Base-by-base conservation (phyloP, 352 stramenopile genomes). In the Blastocystis hominis region DNA sequence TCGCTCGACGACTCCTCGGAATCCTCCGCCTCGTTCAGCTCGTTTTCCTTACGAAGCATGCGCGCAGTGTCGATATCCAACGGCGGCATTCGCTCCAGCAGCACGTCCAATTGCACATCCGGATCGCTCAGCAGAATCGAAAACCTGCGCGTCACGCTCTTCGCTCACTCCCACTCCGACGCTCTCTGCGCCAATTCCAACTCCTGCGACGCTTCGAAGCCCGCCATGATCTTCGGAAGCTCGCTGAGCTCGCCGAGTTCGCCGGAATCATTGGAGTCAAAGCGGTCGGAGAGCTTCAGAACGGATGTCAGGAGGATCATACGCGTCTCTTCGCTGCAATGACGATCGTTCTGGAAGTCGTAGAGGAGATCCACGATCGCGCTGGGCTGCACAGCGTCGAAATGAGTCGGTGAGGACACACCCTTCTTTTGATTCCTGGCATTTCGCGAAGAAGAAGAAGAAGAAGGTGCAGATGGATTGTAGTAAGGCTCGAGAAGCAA, bases 151-250 rank as follows among this genome's bases (percentile, higher is more conserved):
- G 46, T 70, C 24, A 20, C 3, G 46, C 1, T 38, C 62, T 10
- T 38, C 10, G 15, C 10, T 46, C 13, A 70, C 62, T 6, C 10
- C 2, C 2, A 70, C 91, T 99, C 96, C 54, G 92, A 97, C 13
- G 95, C 93, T 42, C 96, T 93, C 64, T 98, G 93, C 91, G 98
- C 95, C 38, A 98, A 91, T 88, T 99, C 96, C 6, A 98, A 90
- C 40, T 95, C 93, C 88, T 97, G 94, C 54, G 94, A 93, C 47
- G 91, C n/a, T n/a, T n/a, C n/a, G n/a, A n/a, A n/a, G n/a, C n/a
- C n/a, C n/a, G n/a, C n/a, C n/a, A n/a, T n/a, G n/a, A n/a, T n/a
- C n/a, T 92, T 24, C 98, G 92, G 69, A 98, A 90, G 50, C 91
- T 90, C 20, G 93, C 90, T 42, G 97, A 86, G 76, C 92, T 93